Conservation (phyloP, 2,329 filamentous ascomycete species). For the Pestalotiopsis sp. region DNA sequence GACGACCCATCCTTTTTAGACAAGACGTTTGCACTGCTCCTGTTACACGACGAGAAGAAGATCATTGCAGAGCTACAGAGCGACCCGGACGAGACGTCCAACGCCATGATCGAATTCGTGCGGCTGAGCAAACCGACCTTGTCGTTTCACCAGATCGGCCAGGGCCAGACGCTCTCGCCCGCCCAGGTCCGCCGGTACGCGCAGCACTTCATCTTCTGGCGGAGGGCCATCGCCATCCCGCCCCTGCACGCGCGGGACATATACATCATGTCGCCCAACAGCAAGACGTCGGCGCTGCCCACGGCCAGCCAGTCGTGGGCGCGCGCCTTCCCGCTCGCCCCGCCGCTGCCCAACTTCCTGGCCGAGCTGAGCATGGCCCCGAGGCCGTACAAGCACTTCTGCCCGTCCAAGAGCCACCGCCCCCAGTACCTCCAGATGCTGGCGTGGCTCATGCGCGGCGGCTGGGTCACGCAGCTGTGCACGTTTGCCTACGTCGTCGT, state of each 20-base stretch:
- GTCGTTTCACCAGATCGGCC: constrained; percentile 70
- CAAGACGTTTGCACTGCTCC: constrained; percentile 82
- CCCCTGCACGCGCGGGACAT: constrained; percentile 87
- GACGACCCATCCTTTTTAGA: constrained; percentile 71
- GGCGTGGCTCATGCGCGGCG: constrained; percentile 88
- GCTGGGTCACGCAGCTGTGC: constrained; percentile 91
- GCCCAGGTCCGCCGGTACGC: constrained; percentile 84
- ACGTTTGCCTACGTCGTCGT: constrained; percentile 90
- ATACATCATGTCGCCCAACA: constrained; percentile 90
- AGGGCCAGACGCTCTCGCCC: constrained; percentile 71
- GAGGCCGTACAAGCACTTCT: constrained; percentile 78
- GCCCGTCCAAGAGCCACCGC: constrained; percentile 85
- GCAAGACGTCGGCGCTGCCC: constrained; percentile 71
- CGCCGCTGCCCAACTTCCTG: constrained; percentile 84
- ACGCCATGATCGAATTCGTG: constrained; percentile 79
- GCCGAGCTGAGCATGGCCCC: constrained; percentile 78
- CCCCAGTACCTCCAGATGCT: constrained; percentile 87
- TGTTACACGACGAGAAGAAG: constrained; percentile 79
- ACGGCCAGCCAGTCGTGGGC: constrained; percentile 72
- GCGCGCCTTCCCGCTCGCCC: constrained; percentile 77
- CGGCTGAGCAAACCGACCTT: constrained; percentile 70
- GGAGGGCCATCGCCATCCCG: constrained; percentile 85
- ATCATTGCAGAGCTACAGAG: constrained; percentile 73
- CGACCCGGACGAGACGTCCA: constrained; percentile 73
- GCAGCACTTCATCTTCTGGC: constrained; percentile 94